A percentile compares a stretch with the other conserved stretches of the same genome.
These are phyloP conservation scores for Fusarium solani-melongenae DNA, from an alignment of 2,329 filamentous ascomycete species.

Conservation along the genomic window DNA sequence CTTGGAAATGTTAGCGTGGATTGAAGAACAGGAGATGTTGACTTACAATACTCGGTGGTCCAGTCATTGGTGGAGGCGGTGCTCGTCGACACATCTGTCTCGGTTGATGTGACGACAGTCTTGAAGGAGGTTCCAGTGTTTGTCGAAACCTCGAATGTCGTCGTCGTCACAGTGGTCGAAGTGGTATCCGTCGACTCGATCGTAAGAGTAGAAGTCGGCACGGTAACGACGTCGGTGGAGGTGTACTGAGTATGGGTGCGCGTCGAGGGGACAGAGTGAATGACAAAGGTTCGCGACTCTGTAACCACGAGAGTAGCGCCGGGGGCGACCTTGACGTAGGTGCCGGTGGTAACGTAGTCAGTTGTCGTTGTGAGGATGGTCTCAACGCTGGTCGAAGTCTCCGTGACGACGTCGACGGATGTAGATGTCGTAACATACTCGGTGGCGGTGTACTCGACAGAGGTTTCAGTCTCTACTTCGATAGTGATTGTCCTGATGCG, in stretches of 20 bases:
- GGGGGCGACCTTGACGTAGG: neutral
- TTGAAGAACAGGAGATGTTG: too few species aligned
- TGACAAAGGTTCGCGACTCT: conserved; percentile 6
- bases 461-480: neutral
- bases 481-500: conserved; percentile 7
- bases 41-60: conserved; percentile 5
- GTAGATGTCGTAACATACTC: conserved; percentile 10
- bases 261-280: conserved; percentile 7
- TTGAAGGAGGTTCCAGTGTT: neutral
- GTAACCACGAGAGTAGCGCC: conserved; percentile 4
- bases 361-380: conserved; percentile 11
- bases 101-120: neutral
- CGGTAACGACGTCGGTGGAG: neutral
- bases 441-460: neutral
- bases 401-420: neutral
- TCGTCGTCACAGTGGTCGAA: conserved; percentile 4
- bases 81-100: neutral
- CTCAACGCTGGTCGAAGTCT: conserved; percentile 5
- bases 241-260: conserved; percentile 13
- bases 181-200: conserved; percentile 4
- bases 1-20: neutral
- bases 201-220: conserved; percentile 1
- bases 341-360: conserved; percentile 2
- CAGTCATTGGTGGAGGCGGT: neutral
- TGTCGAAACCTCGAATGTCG: conserved; percentile 5